Percentiles rank a stretch among this genome's conserved stretches.
These are phyloP conservation scores for Saccharomyces cerevisiae DNA, from an alignment of 805 yeast species.

Conservation along the genomic window DNA sequence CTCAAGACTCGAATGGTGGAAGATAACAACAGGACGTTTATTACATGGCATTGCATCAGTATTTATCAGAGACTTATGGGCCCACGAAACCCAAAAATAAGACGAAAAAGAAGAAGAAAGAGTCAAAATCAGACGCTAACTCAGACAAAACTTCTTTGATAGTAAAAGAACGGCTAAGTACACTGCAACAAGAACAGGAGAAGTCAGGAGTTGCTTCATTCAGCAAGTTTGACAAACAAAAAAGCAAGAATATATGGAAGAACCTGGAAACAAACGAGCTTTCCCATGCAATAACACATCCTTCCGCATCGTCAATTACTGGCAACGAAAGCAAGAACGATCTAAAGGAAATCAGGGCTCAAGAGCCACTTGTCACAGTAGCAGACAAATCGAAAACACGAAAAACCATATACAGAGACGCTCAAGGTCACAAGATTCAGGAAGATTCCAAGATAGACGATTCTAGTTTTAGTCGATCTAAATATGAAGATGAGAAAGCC, in stretches of 20 bases:
- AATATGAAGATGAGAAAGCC: slow-evolving; percentile 15
- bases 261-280: slow-evolving; percentile 23
- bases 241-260: slow-evolving; percentile 21
- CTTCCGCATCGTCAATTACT: background rate
- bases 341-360: background rate
- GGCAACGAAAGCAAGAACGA: slow-evolving; percentile 11
- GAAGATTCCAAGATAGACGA: background rate
- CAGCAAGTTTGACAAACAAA: background rate
- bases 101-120: slow-evolving; percentile 24
- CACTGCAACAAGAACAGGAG: background rate
- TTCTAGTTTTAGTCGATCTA: background rate
- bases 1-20: background rate
- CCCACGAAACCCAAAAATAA: slow-evolving; percentile 20
- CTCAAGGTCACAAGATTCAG: slow-evolving; percentile 44
- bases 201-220: background rate
- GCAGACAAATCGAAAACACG: background rate
- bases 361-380: slow-evolving; percentile 3
- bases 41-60: slow-evolving; percentile 39
- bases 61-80: slow-evolving; percentile 39
- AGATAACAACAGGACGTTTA: background rate
- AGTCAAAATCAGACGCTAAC: slow-evolving; percentile 6
- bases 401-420: slow-evolving; percentile 52
- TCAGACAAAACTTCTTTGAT: background rate
- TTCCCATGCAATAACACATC: background rate
- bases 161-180: background rate